A percentile compares a stretch with the other conserved stretches of the same genome.
Evolutionary conservation across 176 grass and related monocot species (phyloP).

Genomic region (Eragrostis curvula): DNA sequence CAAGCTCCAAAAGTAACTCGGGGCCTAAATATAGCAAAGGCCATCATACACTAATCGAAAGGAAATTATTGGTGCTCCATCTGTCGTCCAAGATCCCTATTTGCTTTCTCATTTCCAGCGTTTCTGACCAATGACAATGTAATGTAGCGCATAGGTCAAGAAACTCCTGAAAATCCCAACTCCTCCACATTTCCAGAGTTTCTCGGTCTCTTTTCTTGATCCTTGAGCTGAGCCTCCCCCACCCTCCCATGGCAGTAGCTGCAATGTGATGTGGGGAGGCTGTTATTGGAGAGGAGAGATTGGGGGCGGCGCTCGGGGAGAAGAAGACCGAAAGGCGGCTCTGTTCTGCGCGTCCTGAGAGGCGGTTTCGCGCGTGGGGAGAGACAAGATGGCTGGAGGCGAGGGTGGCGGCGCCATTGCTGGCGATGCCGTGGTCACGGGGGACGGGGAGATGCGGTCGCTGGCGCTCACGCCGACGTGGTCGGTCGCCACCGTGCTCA

Average conservation of each 20-base stretch:
- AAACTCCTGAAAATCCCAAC: neutral
- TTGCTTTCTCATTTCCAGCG: slow-evolving; percentile 18
- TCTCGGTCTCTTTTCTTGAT: slow-evolving; percentile 29
- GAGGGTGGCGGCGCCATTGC: slow-evolving; percentile 3
- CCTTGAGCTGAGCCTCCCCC: neutral
- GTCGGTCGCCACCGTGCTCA: slow-evolving; percentile 95
- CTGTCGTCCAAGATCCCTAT: slow-evolving; percentile 33
- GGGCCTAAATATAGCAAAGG: slow-evolving; percentile 35
- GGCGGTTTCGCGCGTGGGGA: neutral
- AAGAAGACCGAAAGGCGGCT: neutral
- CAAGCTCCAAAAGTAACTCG: slow-evolving; percentile 19
- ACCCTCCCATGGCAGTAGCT: neutral
- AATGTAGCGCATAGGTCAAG: neutral
- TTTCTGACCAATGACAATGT: slow-evolving; percentile 32
- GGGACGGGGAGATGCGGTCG: slow-evolving; percentile 62
- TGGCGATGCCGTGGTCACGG: neutral
- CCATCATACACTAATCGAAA: slow-evolving; percentile 6
- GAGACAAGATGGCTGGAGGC: slow-evolving; percentile 44
- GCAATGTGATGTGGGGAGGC: slow-evolving; percentile 18
- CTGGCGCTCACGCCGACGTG: slow-evolving; percentile 92
- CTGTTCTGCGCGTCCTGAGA: neutral
- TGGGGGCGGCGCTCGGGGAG: slow-evolving; percentile 3
- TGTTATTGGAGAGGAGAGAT: slow-evolving; percentile 24
- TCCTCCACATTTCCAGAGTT: neutral
- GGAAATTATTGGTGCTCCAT: neutral